Percentiles rank a stretch among this genome's conserved stretches.
Conservation (phyloP, 495 filamentous ascomycete species). For the Penicillium mononematosum region DNA sequence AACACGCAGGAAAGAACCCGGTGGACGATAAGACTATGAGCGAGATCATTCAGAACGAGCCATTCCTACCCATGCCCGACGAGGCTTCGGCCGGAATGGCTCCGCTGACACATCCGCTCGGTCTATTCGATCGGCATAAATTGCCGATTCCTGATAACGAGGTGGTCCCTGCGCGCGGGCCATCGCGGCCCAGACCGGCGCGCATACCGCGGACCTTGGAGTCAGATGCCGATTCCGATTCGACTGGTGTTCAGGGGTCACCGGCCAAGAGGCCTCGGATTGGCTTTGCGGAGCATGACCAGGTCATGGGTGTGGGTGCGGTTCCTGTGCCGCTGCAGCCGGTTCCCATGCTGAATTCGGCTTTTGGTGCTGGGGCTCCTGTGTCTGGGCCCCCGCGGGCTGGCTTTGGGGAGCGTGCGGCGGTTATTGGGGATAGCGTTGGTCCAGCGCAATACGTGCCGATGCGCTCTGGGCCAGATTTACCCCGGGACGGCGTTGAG, state of each 20-base stretch:
- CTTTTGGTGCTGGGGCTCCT: neutral
- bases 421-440: neutral
- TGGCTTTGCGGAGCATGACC: conserved; percentile 13
- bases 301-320: neutral
- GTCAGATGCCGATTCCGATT: conserved; percentile 17
- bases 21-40: conserved; percentile 76
- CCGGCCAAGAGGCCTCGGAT: conserved; percentile 14
- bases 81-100: conserved; percentile 32
- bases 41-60: conserved; percentile 72
- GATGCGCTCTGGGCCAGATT: neutral
- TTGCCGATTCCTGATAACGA: conserved; percentile 40
- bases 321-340: neutral
- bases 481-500: neutral
- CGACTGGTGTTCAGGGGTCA: neutral
- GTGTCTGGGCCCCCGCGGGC: neutral
- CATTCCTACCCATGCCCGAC: conserved; percentile 58
- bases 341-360: neutral
- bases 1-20: conserved; percentile 61
- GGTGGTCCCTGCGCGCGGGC: neutral
- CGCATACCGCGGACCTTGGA: neutral
- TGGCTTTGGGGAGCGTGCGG: neutral
- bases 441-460: neutral
- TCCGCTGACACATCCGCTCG: conserved; percentile 27
- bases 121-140: conserved; percentile 43
- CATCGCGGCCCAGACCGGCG: conserved; percentile 3